phyloP scores from a whole-genome alignment of 495 filamentous ascomycete genomes.

The Opeltia flavorubescens region DNA sequence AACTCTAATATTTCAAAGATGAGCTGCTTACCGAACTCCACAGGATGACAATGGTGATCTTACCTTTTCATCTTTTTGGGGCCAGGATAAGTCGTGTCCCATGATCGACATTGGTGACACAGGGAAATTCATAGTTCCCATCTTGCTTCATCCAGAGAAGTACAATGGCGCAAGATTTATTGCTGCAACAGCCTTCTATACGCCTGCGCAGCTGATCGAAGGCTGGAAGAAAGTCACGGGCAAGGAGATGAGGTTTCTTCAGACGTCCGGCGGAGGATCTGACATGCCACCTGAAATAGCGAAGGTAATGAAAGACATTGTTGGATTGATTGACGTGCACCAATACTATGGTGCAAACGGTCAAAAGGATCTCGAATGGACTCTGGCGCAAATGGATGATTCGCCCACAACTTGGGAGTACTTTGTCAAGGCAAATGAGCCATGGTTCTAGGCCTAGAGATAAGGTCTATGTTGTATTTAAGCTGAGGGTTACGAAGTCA shows the following conservation, averaged over 20 bases:
- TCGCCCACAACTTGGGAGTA: conserved; percentile 28
- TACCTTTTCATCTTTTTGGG: neutral
- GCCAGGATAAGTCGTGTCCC: conserved; percentile 24
- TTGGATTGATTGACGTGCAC: conserved; percentile 24
- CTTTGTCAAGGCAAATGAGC: neutral
- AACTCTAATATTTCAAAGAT: neutral
- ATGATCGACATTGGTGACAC: conserved; percentile 29
- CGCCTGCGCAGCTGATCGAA: conserved; percentile 22
- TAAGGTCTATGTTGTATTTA: too few relatives aligned
- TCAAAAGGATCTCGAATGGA: conserved; percentile 27
- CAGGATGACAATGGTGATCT: neutral
- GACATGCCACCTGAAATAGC: conserved; percentile 11
- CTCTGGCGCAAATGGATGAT: conserved; percentile 23
- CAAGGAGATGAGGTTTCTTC: conserved; percentile 31
- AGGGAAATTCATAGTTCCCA: conserved; percentile 38
- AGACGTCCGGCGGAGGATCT: conserved; percentile 27
- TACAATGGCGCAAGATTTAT: conserved; percentile 33
- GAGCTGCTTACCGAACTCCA: neutral
- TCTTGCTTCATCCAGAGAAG: conserved; percentile 35
- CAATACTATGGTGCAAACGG: conserved; percentile 32
- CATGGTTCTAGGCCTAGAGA: conserved; percentile 3
- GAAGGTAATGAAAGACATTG: conserved; percentile 23
- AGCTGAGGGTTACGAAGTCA: too few relatives aligned
- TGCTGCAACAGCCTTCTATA: conserved; percentile 26
- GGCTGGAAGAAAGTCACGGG: conserved; percentile 28